phyloP scores from a whole-genome alignment of 768 basidiomycete genomes.

The Lyophyllum semitale region DNA sequence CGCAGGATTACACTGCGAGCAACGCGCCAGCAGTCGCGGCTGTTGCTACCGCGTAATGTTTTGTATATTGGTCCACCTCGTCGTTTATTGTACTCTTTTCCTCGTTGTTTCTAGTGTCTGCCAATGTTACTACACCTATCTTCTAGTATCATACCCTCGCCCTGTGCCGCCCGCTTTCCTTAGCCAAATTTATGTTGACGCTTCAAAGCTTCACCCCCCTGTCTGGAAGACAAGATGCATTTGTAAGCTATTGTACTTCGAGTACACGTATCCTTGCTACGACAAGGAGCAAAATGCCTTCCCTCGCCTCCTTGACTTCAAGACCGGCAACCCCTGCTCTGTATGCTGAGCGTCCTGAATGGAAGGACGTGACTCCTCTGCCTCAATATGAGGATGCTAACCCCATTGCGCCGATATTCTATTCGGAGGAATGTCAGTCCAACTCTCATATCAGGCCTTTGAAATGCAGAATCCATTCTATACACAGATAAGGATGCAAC shows the following conservation, averaged over 20 bases:
- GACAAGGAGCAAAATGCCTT: conserved; percentile 8
- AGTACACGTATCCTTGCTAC: neutral
- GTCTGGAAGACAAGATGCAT: neutral
- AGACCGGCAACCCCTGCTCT: conserved; percentile 25
- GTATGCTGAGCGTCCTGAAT: conserved; percentile 69
- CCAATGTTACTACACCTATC: neutral
- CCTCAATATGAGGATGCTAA: conserved; percentile 77
- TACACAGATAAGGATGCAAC: conserved; percentile 87
- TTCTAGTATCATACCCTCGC: conserved; percentile 5
- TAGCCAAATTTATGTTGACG: conserved; percentile 6
- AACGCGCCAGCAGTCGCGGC: conserved; percentile 48
- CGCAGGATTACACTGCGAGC: conserved; percentile 69
- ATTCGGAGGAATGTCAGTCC: conserved; percentile 80
- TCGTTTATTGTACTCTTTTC: too few species aligned
- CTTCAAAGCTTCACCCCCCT: neutral
- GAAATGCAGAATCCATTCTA: neutral
- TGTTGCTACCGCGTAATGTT: conserved; percentile 20
- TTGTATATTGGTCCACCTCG: conserved; percentile 14
- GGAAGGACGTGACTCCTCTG: conserved; percentile 80
- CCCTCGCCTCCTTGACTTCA: conserved; percentile 3
- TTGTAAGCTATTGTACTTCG: conserved; percentile 6
- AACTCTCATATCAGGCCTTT: neutral
- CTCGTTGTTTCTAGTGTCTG: conserved; percentile 13
- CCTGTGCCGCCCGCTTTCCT: neutral
- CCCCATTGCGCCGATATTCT: conserved; percentile 91